These are phyloP conservation scores for Fusarium clavum DNA, from an alignment of 2,329 filamentous ascomycete genomes.

Conservation along the genomic window DNA sequence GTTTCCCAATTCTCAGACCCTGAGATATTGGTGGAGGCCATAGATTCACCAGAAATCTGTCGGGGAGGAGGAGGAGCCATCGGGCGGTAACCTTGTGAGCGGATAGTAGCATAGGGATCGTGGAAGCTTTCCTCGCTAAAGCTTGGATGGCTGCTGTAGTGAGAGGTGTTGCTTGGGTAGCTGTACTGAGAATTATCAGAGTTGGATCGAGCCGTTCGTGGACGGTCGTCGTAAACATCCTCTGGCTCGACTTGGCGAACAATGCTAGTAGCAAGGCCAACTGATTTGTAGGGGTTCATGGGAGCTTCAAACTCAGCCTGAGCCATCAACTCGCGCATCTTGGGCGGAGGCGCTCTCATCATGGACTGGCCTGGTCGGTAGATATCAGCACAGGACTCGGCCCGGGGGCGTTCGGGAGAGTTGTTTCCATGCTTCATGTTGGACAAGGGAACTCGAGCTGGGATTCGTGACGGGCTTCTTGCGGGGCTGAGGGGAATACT, in stretches of 20 bases:
- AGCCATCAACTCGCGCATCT: conserved; percentile 83
- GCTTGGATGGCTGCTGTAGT: conserved; percentile 46
- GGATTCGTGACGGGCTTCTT: conserved; percentile 67
- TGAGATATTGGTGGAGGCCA: conserved; percentile 79
- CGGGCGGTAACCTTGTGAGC: conserved; percentile 55
- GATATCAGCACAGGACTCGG: conserved; percentile 58
- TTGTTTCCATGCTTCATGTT: conserved; percentile 78
- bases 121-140: conserved; percentile 54
- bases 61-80: conserved; percentile 61
- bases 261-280: conserved; percentile 65
- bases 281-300: conserved; percentile 59
- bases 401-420: conserved; percentile 78
- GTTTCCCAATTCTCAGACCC: conserved; percentile 99
- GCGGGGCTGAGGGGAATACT: conserved; percentile 48
- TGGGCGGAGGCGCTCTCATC: conserved; percentile 80
- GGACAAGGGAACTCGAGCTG: conserved; percentile 75
- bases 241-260: conserved; percentile 76
- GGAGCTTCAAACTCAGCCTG: conserved; percentile 65
- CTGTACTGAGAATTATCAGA: conserved; percentile 54
- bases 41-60: conserved; percentile 74
- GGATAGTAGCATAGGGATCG: conserved; percentile 57
- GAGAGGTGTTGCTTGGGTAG: conserved; percentile 50
- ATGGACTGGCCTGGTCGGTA: conserved; percentile 65
- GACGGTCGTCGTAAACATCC: conserved; percentile 83
- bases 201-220: conserved; percentile 52